phyloP scores from a whole-genome alignment of 768 basidiomycete species.

The Macrolepiota fuliginosa region DNA sequence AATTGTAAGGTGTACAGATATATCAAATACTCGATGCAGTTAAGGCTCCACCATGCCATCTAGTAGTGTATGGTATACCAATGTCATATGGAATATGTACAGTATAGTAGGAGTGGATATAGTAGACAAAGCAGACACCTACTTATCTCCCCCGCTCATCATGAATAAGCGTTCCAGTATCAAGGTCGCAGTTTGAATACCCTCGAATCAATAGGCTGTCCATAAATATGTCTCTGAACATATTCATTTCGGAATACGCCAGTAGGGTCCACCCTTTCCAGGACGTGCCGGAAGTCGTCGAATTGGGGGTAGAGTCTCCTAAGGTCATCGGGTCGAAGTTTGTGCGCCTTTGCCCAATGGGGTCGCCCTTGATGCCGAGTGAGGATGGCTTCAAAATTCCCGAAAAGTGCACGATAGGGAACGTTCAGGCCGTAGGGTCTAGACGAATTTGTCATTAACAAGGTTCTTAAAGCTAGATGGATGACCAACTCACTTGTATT shows the following conservation, averaged over 20 bases:
- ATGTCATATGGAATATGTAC: constrained; percentile 1
- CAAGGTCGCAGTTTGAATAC: constrained; percentile 35
- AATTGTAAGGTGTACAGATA: background rate
- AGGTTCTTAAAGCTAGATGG: background rate
- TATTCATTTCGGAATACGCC: constrained; percentile 89
- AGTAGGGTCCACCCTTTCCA: constrained; percentile 67
- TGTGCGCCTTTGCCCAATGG: constrained; percentile 96
- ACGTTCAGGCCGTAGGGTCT: constrained; percentile 87
- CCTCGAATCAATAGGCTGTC: constrained; percentile 43
- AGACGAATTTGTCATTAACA: constrained; percentile 10
- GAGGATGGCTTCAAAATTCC: constrained; percentile 72
- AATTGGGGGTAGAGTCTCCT: constrained; percentile 77
- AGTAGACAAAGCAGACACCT: background rate
- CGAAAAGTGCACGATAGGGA: constrained; percentile 78
- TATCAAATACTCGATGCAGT: constrained; percentile 3
- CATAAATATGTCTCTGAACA: constrained; percentile 83
- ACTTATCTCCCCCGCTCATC: constrained; percentile 6
- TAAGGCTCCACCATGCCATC: constrained; percentile 6
- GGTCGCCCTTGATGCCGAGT: constrained; percentile 73
- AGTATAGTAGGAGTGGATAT: background rate
- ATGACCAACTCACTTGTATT: constrained; percentile 73
- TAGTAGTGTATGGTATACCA: background rate
- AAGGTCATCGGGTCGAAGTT: constrained; percentile 60
- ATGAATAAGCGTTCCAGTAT: background rate
- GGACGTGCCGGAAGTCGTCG: constrained; percentile 67